Conservation (phyloP, 2,329 filamentous ascomycete genomes). For the Arthrinium phaeospermum region DNA sequence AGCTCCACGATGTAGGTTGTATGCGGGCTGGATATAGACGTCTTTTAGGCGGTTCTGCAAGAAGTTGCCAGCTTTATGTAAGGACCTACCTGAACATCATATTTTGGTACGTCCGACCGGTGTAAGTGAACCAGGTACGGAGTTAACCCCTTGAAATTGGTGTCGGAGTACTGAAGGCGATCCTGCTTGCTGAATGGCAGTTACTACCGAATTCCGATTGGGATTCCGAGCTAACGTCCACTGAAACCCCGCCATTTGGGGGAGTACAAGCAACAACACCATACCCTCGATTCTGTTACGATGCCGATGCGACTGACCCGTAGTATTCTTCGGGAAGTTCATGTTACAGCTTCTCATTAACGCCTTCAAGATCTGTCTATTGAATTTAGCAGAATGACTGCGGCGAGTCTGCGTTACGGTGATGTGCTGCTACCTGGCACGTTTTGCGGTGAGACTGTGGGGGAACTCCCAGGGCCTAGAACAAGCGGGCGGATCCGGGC, state of each 20-base stretch:
- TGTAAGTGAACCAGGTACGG: not conserved
- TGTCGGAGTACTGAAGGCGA: not conserved
- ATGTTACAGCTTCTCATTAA: not conserved
- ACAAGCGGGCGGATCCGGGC: not conserved
- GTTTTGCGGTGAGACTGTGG: conserved; percentile 10
- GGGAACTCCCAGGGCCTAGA: not conserved
- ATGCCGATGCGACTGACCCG: not conserved
- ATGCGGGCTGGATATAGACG: not conserved
- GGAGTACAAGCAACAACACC: not conserved
- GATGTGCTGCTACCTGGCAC: not conserved
- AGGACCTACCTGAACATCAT: not conserved
- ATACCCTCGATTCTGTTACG: not conserved
- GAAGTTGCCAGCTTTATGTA: no score
- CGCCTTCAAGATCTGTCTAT: no score
- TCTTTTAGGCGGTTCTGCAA: not conserved
- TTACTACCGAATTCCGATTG: not conserved
- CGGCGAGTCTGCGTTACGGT: not conserved
- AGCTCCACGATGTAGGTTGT: not conserved
- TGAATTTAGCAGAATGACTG: not conserved
- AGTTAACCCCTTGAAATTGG: not conserved
- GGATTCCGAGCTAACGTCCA: not conserved
- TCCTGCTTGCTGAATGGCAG: not conserved
- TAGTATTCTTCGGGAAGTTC: not conserved
- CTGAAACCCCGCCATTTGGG: not conserved
- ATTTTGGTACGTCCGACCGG: not conserved